Evolutionary conservation across 1,139 yeast genomes (phyloP), one percentile per base, ranked within the genome.

Genomic region (Zygosaccharomyces sapae): DNA sequence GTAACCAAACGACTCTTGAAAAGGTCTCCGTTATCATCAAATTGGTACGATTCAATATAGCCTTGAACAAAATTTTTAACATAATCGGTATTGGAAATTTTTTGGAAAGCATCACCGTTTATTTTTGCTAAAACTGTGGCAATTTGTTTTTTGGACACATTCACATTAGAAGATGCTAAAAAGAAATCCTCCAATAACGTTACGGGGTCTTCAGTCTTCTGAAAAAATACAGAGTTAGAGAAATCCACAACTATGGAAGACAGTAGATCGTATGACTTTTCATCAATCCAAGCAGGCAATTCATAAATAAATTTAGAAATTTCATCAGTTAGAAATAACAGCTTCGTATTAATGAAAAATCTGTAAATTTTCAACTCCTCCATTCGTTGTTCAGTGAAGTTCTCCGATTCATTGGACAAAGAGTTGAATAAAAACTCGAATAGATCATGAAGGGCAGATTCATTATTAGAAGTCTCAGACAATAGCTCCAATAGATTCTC

Each of bases 251-350:
- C 46, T 4, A 71, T 50, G 2, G 53, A 45, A n/a, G 66, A 52
- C 3, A 71, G 60, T 4, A 44, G 41, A 4, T 64, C 67, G 40
- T 62, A 53, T 20, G 61, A 58, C 0, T 52, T 42, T 8, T 60
- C 52, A 1, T 69, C 60, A 4, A 74, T 49, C 46, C 60, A 55
- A 2, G 59, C 52, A 4, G 73, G 68, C 2, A 73, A 16, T n/a
- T 61, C 62, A 22, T 55, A 53, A 16, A 72, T 49, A 33, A 72
- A 64, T 5, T 56, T 56, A 1, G 55, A 53, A 3, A 72, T 56
- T n/a, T 57, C 57, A 0, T 50, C 42, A 0, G 50, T 33, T 38
- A 60, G 61, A n/a, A 45, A 49, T 0, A 41, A 25, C 3, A 54
- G 18, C 30, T 62, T 55, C 3, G 59, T 50, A 31, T 54, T 55